A percentile compares a stretch with the other conserved stretches of the same genome.
Evolutionary conservation across 805 yeast species (phyloP).

Genomic region (Myxozyma neotropica): DNA sequence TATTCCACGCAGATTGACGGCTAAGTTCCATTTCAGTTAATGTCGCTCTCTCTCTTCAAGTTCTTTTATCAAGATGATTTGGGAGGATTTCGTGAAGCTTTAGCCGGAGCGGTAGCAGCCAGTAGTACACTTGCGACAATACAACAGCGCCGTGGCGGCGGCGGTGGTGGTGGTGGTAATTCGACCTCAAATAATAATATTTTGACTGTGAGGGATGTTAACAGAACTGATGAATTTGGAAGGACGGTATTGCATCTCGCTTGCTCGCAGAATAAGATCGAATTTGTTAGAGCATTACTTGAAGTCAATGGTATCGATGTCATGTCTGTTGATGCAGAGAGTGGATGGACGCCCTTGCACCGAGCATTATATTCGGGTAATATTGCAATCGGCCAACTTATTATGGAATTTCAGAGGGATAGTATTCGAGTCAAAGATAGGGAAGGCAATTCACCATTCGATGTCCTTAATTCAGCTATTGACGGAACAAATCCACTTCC

Average conservation of each 20-base stretch:
- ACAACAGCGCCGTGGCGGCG: conserved; percentile 1
- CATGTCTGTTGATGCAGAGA: conserved; percentile 63
- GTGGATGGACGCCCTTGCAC: conserved; percentile 81
- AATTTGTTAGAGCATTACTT: conserved; percentile 51
- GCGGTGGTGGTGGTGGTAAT: neutral
- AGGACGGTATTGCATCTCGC: conserved; percentile 59
- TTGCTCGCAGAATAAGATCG: conserved; percentile 53
- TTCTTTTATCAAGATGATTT: conserved; percentile 30
- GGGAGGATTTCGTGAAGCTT: conserved; percentile 12
- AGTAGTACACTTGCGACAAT: neutral
- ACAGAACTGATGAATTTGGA: conserved; percentile 31
- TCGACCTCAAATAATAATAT: neutral
- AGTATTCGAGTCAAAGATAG: conserved; percentile 65
- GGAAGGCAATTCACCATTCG: conserved; percentile 71
- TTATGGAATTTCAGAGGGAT: conserved; percentile 44
- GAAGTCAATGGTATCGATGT: conserved; percentile 53
- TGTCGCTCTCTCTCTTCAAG: conserved; percentile 25
- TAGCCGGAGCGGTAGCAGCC: conserved; percentile 9
- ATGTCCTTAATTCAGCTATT: conserved; percentile 50
- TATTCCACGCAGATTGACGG: too few relatives aligned
- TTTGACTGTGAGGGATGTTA: conserved; percentile 22
- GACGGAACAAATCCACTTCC: conserved; percentile 32
- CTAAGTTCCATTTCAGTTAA: neutral
- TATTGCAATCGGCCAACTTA: conserved; percentile 54
- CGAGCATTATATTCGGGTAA: conserved; percentile 63